These are phyloP conservation scores for Fusarium mexicanum DNA, from an alignment of 2,329 filamentous ascomycete species.

Conservation along the genomic window DNA sequence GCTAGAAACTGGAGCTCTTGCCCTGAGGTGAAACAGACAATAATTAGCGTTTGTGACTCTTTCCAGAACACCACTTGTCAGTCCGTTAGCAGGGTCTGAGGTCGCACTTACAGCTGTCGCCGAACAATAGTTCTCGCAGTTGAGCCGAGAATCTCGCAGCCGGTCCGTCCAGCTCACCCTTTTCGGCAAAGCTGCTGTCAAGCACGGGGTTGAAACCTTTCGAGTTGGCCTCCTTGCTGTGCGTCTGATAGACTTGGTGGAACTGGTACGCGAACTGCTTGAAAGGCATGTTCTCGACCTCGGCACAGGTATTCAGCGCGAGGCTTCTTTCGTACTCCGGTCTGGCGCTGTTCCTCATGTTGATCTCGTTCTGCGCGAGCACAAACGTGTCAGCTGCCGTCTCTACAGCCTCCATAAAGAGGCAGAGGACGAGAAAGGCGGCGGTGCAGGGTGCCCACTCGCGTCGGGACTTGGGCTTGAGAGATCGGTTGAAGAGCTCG, in stretches of 20 bases:
- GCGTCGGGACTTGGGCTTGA: conserved; percentile 62
- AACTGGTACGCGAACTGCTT: conserved; percentile 70
- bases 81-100: neutral
- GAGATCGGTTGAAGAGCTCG: conserved; percentile 60
- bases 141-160: conserved; percentile 57
- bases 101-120: conserved; percentile 55
- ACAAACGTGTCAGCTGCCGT: conserved; percentile 63
- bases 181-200: conserved; percentile 54
- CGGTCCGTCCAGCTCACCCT: conserved; percentile 57
- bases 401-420: conserved; percentile 69
- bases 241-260: conserved; percentile 68
- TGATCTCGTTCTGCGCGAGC: conserved; percentile 61
- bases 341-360: conserved; percentile 50
- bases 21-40: conserved; percentile 41
- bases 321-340: conserved; percentile 53
- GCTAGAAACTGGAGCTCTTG: conserved; percentile 55
- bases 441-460: conserved; percentile 68
- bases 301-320: conserved; percentile 58
- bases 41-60: conserved; percentile 20
- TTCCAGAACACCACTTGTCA: conserved; percentile 19
- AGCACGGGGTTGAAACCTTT: conserved; percentile 66
- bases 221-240: conserved; percentile 58
- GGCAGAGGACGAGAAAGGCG: conserved; percentile 64
- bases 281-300: conserved; percentile 68
- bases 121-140: conserved; percentile 57